These are phyloP conservation scores for Fusarium transvaalense DNA, from an alignment of 2,329 filamentous ascomycete species.

Conservation along the genomic window DNA sequence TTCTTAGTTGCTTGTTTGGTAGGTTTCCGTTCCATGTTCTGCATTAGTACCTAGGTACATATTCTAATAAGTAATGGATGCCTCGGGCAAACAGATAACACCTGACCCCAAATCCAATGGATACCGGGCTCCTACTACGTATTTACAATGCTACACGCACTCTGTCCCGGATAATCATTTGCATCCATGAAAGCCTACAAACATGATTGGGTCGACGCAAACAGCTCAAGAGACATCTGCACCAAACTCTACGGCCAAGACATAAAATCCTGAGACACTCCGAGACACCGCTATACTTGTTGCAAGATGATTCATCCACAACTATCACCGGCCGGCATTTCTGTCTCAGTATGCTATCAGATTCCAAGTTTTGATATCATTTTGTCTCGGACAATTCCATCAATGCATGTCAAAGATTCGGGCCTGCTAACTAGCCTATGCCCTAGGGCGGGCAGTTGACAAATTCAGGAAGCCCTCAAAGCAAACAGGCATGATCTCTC, in stretches of 20 bases:
- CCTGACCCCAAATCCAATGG: background rate
- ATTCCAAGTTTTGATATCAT: slow-evolving; percentile 6
- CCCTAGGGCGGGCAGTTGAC: slow-evolving; percentile 11
- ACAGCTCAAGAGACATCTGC: slow-evolving; percentile 17
- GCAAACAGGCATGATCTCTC: slow-evolving; percentile 16
- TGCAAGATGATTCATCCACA: background rate
- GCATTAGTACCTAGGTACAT: too few relatives aligned
- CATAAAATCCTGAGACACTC: slow-evolving; percentile 16
- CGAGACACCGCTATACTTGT: slow-evolving; percentile 5
- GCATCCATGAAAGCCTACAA: background rate
- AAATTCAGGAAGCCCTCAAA: slow-evolving; percentile 3
- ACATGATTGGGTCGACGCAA: background rate
- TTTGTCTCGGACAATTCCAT: slow-evolving; percentile 31
- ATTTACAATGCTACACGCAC: background rate
- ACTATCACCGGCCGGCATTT: slow-evolving; percentile 4
- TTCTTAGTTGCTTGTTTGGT: background rate
- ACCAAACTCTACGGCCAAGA: slow-evolving; percentile 23
- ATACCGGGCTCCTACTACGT: too few relatives aligned
- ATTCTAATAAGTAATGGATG: too few relatives aligned
- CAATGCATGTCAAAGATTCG: slow-evolving; percentile 18
- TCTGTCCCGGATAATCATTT: background rate
- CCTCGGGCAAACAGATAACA: background rate
- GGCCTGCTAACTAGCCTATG: slow-evolving; percentile 1
- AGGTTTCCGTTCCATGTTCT: background rate
- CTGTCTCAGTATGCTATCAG: slow-evolving; percentile 8